A percentile compares a stretch with the other conserved stretches of the same genome.
Evolutionary conservation across 1,139 yeast genomes (phyloP).

Genomic region (Lizanozyma gosingica): DNA sequence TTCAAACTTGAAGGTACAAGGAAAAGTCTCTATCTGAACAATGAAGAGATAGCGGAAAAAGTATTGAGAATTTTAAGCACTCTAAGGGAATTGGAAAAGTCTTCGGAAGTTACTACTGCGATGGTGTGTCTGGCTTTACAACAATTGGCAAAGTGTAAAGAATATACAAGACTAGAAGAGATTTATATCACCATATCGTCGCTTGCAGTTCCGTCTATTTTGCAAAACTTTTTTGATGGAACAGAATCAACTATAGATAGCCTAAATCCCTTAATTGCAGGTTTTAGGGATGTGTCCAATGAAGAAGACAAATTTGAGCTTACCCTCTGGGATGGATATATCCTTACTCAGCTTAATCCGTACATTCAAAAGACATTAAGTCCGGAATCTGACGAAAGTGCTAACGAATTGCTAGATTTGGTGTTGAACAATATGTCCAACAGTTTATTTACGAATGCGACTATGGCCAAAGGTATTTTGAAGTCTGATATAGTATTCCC

Average conservation of each 20-base stretch:
- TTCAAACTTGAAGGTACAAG: neutral
- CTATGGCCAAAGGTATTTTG: neutral
- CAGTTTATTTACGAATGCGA: neutral
- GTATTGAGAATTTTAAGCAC: neutral
- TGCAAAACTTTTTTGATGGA: no score
- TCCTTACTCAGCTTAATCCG: neutral
- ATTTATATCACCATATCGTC: neutral
- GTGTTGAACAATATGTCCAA: neutral
- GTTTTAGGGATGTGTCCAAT: no score
- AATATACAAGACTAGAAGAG: neutral
- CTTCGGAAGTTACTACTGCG: neutral
- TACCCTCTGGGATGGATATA: neutral
- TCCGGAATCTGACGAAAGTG: neutral
- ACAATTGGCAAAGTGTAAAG: neutral
- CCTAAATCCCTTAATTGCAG: no score
- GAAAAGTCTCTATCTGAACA: neutral
- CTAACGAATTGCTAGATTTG: neutral
- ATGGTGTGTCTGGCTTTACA: neutral
- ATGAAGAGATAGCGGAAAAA: neutral
- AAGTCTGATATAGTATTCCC: neutral
- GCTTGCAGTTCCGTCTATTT: neutral
- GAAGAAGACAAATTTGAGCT: neutral
- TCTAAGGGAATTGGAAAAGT: neutral
- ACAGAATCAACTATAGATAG: no score
- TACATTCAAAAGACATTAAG: no score